These are phyloP conservation scores for Capronia americana DNA, from an alignment of 2,329 filamentous ascomycete genomes.

Conservation along the genomic window DNA sequence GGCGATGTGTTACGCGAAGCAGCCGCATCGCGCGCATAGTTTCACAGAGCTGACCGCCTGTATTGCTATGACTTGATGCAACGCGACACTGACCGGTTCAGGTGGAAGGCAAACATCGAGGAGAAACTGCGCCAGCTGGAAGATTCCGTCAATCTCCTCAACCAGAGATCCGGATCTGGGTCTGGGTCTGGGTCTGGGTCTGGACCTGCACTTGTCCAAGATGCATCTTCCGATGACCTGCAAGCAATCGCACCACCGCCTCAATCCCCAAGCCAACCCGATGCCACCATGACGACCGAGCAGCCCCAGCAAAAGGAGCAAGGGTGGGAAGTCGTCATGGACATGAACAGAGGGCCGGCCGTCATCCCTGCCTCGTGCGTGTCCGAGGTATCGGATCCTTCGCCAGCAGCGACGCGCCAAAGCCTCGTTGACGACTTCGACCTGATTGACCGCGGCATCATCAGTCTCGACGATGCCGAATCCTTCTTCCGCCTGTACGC, in stretches of 20 bases:
- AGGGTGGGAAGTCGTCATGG: constrained; percentile 49
- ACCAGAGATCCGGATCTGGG: constrained; percentile 9
- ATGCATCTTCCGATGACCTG: constrained; percentile 36
- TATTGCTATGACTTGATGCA: background rate
- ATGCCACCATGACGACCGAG: constrained; percentile 16
- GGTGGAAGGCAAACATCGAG: constrained; percentile 51
- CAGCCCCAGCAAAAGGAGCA: constrained; percentile 38
- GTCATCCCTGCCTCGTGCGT: constrained; percentile 59
- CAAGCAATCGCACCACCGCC: background rate
- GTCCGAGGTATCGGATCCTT: constrained; percentile 57
- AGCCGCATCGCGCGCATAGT: background rate
- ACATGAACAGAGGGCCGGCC: constrained; percentile 47
- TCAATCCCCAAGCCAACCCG: background rate
- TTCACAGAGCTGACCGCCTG: background rate
- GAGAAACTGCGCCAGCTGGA: constrained; percentile 48
- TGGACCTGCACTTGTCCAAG: background rate
- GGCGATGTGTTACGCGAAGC: background rate
- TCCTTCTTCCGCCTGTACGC: constrained; percentile 60
- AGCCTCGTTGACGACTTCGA: constrained; percentile 44
- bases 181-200: background rate
- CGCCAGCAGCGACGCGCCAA: constrained; percentile 48
- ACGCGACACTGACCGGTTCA: constrained; percentile 31
- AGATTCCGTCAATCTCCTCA: constrained; percentile 41
- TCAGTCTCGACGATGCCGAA: constrained; percentile 58
- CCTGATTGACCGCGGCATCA: constrained; percentile 58